Percentiles rank a stretch among this genome's conserved stretches.
Evolutionary conservation across 202 grass and related monocot species (phyloP).

Genomic region (Schoenoplectus tabernaemontani): DNA sequence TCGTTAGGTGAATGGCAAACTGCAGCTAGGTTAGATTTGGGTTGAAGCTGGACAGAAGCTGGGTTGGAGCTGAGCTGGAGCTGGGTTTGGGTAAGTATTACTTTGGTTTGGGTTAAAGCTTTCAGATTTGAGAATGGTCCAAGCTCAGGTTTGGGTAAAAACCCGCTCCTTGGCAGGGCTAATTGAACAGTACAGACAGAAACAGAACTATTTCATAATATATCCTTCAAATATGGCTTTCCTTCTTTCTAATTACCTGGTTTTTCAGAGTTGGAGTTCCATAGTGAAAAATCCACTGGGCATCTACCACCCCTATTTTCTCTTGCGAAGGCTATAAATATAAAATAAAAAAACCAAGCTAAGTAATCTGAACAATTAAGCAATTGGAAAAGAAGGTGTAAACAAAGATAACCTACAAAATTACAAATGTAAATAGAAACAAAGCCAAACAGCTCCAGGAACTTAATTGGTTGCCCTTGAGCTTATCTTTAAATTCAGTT

Average conservation of each 20-base stretch:
- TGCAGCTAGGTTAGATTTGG: too few species aligned
- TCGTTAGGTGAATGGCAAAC: too few species aligned
- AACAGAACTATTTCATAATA: neutral
- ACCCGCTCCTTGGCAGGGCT: too few species aligned
- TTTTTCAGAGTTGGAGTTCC: slow-evolving; percentile 20
- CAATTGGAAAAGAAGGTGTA: neutral
- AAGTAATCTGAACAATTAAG: neutral
- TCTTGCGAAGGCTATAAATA: slow-evolving; percentile 12
- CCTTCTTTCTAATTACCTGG: slow-evolving; percentile 2
- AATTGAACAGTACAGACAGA: neutral
- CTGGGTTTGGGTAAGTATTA: too few species aligned
- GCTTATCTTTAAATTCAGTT: neutral
- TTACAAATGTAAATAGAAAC: neutral
- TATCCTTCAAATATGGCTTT: neutral
- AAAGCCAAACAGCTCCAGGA: neutral
- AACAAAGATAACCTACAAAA: neutral
- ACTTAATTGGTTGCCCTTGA: neutral
- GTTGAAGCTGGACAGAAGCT: too few species aligned
- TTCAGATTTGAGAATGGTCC: too few species aligned
- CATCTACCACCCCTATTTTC: slow-evolving; percentile 19
- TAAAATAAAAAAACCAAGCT: neutral
- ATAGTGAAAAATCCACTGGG: slow-evolving; percentile 22
- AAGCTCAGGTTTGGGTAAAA: too few species aligned
- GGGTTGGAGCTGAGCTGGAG: too few species aligned
- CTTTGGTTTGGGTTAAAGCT: too few species aligned